Evolutionary conservation across 495 filamentous ascomycete genomes (phyloP), one percentile per base, ranked within the genome.

Genomic region (Gamarada debralockiae): DNA sequence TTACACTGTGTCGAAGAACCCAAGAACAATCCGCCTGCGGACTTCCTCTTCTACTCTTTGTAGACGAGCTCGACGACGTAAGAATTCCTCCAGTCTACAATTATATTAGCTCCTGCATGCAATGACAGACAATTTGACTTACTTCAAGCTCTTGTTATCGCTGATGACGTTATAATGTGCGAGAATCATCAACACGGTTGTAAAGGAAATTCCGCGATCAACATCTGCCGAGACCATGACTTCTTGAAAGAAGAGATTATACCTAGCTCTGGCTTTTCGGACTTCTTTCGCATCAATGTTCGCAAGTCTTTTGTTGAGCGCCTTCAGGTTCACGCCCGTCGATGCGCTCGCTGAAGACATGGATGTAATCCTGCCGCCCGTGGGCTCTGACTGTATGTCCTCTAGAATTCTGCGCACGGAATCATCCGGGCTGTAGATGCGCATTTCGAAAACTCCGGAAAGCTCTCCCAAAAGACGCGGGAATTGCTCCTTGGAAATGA

Each of bases 141-240:
- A 85, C 84, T 82, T 82, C 59, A 99, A 69, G 70, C 89, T 93
- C 74, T 97, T 97, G 73, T 83, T 97, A 73, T 99, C 93, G 56
- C 83, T 95, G 64, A 99, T 99, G 63, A 99, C 90, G 55, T 99
- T 99, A 76, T 97, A 93, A 70, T 99, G 95, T 14, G 95, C 92
- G 15, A 99, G 77, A 50, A 95, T 95, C 89, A 99, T 92, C 42
- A 99, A 72, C n/a, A 95, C 86, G 5, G 86, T 82, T 17, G 90
- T 95, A 69, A 99, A 99, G 5, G 87, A 86, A 45, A 99, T 91
- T 21, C 93, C 93, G 41, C 84, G 81, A 48, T 88, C 85, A 0
- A 84, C 84, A 69, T 97, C 89, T 9, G 90, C 90, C 3, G 91
- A 93, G 9, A 97, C 93, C 67, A 97, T 81, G 29, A 97, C 84